phyloP scores from a whole-genome alignment of 768 basidiomycete species.

The Xanthoconium purpureum region DNA sequence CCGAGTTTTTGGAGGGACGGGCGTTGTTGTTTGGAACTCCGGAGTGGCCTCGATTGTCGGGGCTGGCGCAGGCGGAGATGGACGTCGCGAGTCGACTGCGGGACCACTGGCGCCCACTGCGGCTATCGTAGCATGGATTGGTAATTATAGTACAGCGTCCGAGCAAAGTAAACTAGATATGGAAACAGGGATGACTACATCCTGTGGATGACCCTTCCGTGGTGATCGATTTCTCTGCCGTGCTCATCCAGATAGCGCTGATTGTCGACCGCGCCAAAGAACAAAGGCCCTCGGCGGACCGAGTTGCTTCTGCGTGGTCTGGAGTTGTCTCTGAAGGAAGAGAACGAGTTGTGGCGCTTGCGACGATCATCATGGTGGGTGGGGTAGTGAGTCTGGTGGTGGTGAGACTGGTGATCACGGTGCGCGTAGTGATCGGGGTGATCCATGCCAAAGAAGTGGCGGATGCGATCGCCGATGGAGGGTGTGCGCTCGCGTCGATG shows the following conservation, averaged over 20 bases:
- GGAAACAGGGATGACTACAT: constrained; percentile 15
- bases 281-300: constrained; percentile 21
- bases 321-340: constrained; percentile 19
- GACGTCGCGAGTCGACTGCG: constrained; percentile 57
- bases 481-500: constrained; percentile 15
- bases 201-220: constrained; percentile 24
- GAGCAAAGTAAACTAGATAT: constrained; percentile 4
- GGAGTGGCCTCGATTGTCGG: constrained; percentile 14
- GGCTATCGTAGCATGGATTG: constrained; percentile 32
- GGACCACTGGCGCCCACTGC: constrained; percentile 67
- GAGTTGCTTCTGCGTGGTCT: constrained; percentile 14
- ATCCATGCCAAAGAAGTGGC: constrained; percentile 36
- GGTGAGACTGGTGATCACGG: constrained; percentile 9
- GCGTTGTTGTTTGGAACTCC: constrained; percentile 45
- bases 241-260: constrained; percentile 21
- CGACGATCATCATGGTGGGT: constrained; percentile 9
- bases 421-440: background rate
- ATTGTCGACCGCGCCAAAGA: constrained; percentile 20
- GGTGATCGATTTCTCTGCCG: constrained; percentile 28
- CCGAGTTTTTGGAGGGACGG: constrained; percentile 51
- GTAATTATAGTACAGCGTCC: background rate
- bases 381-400: background rate
- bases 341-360: constrained; percentile 27
- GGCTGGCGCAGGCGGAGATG: constrained; percentile 48
- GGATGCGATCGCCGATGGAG: constrained; percentile 38